A percentile compares a stretch with the other conserved stretches of the same genome.
Evolutionary conservation across 23 red algal genomes (phyloP).

Genomic region (Gracilaria vermiculophylla): DNA sequence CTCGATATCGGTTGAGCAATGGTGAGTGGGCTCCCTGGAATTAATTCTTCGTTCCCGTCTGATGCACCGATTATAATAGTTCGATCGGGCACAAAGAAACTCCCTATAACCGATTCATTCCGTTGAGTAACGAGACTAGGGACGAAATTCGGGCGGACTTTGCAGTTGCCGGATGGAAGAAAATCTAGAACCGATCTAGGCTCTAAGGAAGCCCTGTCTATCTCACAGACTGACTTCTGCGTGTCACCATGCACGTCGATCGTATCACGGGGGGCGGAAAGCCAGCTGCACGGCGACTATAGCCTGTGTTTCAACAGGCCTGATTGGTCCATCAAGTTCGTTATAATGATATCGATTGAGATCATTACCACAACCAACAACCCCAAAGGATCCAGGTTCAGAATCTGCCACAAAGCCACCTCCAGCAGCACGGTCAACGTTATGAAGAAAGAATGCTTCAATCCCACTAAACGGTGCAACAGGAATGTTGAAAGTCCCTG

Average conservation of each 20-base stretch:
- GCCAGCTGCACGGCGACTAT: neutral
- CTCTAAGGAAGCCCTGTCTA: neutral
- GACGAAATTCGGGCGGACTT: neutral
- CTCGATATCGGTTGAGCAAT: neutral
- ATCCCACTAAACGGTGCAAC: neutral
- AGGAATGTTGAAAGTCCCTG: neutral
- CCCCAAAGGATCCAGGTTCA: neutral
- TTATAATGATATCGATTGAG: neutral
- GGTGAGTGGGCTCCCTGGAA: neutral
- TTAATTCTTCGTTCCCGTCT: neutral
- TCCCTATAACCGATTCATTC: neutral
- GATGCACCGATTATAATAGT: neutral
- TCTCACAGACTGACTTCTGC: neutral
- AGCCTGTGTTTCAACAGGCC: constrained; percentile 9
- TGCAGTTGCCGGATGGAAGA: neutral
- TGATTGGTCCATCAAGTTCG: neutral
- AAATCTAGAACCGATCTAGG: neutral
- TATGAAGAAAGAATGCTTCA: constrained; percentile 2
- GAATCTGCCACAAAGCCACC: neutral
- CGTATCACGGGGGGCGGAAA: neutral
- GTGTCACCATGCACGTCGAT: constrained; percentile 9
- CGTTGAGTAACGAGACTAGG: neutral
- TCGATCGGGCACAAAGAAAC: neutral
- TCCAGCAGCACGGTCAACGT: neutral
- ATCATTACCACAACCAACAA: constrained; percentile 14